Evolutionary conservation across 2,329 filamentous ascomycete genomes (phyloP), one percentile per base, ranked within the genome.

Genomic region (Nakataea oryzae): DNA sequence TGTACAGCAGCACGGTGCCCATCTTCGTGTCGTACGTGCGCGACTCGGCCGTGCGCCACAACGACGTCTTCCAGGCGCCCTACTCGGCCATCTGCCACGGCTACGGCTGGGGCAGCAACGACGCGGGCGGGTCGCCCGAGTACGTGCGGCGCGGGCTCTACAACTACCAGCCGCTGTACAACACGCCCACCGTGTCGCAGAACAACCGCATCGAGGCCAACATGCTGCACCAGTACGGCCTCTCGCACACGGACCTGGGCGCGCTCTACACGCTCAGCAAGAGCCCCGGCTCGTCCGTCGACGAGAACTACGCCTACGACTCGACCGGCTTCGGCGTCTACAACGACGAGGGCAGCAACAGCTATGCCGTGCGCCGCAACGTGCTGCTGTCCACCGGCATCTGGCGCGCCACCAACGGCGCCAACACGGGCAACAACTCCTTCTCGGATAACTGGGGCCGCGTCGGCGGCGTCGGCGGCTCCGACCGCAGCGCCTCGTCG

Each of bases 41-140:
- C 47, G 47, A 60, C 62, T 61, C 58, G 27, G 58, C 60, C 30
- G 56, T 65, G 34, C 21, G 50, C n/a, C 55, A 62, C 57, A 65
- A 65, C 58, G 61, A 62, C 58, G 58, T 65, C 57, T 54, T 28
- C 55, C 60, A 58, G 11, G 50, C 62, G 21, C 62, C 63, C 13
- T 65, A 65, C 58, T 61, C 58, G 14, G 63, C 17, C 41, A 50
- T 50, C 41, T 50, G 41, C 41, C 41, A 50, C 41, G 41, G 41
- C 41, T 50, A 50, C 29, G 63, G 63, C 54, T 65, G 63, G 63
- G 63, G 63, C 9, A 60, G 56, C 30, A 65, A 65, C 50, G 63
- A 65, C 62, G 60, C 54, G 12, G 63, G 63, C 47, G 63, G 63
- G 29, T 62, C 34, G 12, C 54, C 57, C 27, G 58, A 62, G 54